Evolutionary conservation across 2,329 filamentous ascomycete genomes (phyloP), one percentile per base, ranked within the genome.

Genomic region (Hymenoscyphus repandus): DNA sequence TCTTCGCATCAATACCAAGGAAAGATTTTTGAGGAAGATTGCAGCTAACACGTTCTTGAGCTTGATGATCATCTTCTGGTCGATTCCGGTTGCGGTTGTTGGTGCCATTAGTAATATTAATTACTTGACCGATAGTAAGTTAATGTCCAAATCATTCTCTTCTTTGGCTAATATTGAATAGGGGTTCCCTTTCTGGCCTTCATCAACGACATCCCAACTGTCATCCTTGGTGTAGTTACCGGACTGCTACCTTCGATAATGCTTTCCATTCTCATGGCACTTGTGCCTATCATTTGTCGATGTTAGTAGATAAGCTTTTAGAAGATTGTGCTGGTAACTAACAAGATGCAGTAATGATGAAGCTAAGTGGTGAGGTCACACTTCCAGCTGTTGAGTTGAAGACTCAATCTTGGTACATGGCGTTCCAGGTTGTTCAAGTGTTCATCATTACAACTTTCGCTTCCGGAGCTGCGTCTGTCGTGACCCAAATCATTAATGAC

Each of bases 341-440:
- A 57, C 20, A 43, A 52, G n/a, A n/a, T 18, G 32, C 52, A 85
- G 79, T 86, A 50, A 86, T 89, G 68, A 90, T 90, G 53, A 91
- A 83, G 66, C 69, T 88, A 20, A 79, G 86, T 39, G 92, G 92
- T 51, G 87, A 87, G 54, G 88, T 90, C 0, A 93, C 89, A 1
- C 69, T 80, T 5, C 85, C 89, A 1, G 78, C 84, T 9, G 83
- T 95, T 13, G 93, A 99, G 68, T 74, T 96, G 7, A 90, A 88
- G 49, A 89, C 88, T 0, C 90, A 97, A 65, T 91, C 90, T 62
- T 88, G 83, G 64, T 97, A 95, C 74, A 97, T 96, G 64, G 82
- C 80, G 34, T 95, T 95, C 72, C 88, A 93, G 68, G 82, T 96
- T 37, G 77, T 96, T 32, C 91, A 97, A 67, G 88, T 96, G 34